Conservation (phyloP, 495 filamentous ascomycete genomes). For the Amniculicola lignicola region DNA sequence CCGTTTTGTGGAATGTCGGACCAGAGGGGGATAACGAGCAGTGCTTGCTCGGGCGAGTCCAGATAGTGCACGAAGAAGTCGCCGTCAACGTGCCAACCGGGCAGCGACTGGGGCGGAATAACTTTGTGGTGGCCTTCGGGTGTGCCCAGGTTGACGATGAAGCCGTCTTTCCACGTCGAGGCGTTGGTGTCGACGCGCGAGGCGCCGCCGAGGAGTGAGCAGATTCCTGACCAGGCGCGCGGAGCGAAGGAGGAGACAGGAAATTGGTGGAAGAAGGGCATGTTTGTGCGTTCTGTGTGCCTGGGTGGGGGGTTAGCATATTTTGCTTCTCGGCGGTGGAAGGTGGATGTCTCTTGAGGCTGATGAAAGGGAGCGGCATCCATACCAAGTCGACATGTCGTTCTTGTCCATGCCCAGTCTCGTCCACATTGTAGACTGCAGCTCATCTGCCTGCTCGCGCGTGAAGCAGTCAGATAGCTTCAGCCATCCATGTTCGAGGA, state of each 20-base stretch:
- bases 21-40: constrained; percentile 69
- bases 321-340: background rate
- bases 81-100: constrained; percentile 70
- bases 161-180: constrained; percentile 61
- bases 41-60: constrained; percentile 68
- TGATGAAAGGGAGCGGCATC: constrained; percentile 13
- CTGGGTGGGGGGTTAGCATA: constrained; percentile 4
- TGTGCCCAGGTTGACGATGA: constrained; percentile 72
- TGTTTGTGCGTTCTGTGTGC: constrained; percentile 56
- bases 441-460: constrained; percentile 53
- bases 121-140: constrained; percentile 52
- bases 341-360: background rate
- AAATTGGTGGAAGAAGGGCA: constrained; percentile 58
- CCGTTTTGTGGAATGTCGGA: constrained; percentile 59
- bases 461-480: constrained; percentile 62
- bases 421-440: constrained; percentile 62
- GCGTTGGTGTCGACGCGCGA: constrained; percentile 52
- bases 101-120: constrained; percentile 49
- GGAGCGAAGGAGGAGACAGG: constrained; percentile 59
- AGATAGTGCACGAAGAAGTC: constrained; percentile 76
- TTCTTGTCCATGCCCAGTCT: constrained; percentile 63
- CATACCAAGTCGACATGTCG: constrained; percentile 65
- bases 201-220: constrained; percentile 66
- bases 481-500: constrained; percentile 64
- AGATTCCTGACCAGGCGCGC: constrained; percentile 66